Evolutionary conservation across 352 stramenopile genomes (phyloP), one percentile per base, ranked within the genome.

Genomic region (Phytophthora rubi): DNA sequence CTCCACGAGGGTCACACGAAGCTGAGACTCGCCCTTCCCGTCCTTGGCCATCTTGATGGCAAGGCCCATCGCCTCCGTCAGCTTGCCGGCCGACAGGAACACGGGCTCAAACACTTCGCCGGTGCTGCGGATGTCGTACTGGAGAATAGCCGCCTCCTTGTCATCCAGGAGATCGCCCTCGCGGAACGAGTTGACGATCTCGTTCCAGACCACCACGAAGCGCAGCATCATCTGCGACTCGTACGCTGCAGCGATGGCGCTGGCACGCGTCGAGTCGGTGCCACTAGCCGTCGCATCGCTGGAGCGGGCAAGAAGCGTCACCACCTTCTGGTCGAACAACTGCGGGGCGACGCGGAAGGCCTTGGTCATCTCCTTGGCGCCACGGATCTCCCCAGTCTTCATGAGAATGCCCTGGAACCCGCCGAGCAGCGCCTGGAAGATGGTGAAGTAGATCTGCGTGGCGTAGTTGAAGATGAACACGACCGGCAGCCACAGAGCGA

Each of bases 31-130:
- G 44, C 84, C 82, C 71, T 92, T 93, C 61, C 85, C 86, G 55
- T 92, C 83, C 70, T 95, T 96, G 0, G 76, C 79, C 6, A 76
- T 85, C 65, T 92, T 92, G 7, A 93, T 83, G 1, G 80, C 77
- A 32, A 93, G 59, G 15, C 81, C 70, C 70, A 96, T 84, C 0
- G 87, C 89, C 62, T 96, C 87, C 4, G 76, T 83, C n/a, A 96
- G 66, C 66, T 95, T 96, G 18, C 89, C 89, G 33, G 89, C 89
- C 16, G 89, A 95, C 23, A 96, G 62, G 62, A 96, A 96, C 4
- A 96, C 87, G 0, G 89, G 89, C 61, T 96, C 89, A 49, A 94
- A 95, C 28, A 96, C 89, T 66, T 94, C 86, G 6, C 89, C 89
- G 12, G 88, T 93, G 70, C 87, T 94, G 49, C 84, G 87, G 30